Conservation (phyloP, 352 stramenopile genomes). For the Elongisporangium prolatum region DNA sequence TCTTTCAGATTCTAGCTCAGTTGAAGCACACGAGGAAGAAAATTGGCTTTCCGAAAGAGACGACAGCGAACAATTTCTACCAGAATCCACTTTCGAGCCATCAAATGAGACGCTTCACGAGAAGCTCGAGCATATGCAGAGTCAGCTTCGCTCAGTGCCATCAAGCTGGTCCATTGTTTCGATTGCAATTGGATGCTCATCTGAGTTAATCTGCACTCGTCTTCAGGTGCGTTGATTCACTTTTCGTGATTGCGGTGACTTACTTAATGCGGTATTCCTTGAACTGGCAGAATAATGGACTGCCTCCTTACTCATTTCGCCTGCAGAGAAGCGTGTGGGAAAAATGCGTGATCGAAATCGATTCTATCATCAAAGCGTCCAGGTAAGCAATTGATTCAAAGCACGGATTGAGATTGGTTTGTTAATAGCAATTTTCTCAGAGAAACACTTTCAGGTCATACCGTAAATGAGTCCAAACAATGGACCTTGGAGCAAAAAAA, state of each 20-base stretch:
- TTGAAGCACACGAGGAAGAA: slow-evolving; percentile 4
- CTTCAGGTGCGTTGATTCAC: slow-evolving; percentile 22
- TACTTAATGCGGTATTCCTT: slow-evolving; percentile 2
- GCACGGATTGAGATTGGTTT: neutral
- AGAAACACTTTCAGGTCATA: slow-evolving; percentile 53
- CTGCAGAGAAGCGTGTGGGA: slow-evolving; percentile 37
- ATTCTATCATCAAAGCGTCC: slow-evolving; percentile 48
- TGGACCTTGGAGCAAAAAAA: slow-evolving; percentile 66
- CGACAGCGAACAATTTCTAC: no score
- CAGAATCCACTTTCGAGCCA: no score
- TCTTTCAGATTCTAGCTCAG: slow-evolving; percentile 26
- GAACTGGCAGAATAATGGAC: slow-evolving; percentile 33
- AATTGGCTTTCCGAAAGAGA: no score
- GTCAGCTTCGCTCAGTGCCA: slow-evolving; percentile 29
- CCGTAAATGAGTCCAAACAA: slow-evolving; percentile 36
- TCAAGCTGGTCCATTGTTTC: slow-evolving; percentile 39
- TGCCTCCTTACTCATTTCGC: slow-evolving; percentile 41
- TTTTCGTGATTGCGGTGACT: neutral
- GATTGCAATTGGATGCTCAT: slow-evolving; percentile 28
- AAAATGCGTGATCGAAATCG: slow-evolving; percentile 32
- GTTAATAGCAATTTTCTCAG: slow-evolving; percentile 15
- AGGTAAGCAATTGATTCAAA: slow-evolving; percentile 23
- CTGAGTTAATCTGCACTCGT: slow-evolving; percentile 43
- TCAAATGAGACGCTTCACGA: neutral
- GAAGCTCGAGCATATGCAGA: slow-evolving; percentile 10